Conservation (phyloP, 1,284 basidiomycete species). For the Leccinum griseonigrum region DNA sequence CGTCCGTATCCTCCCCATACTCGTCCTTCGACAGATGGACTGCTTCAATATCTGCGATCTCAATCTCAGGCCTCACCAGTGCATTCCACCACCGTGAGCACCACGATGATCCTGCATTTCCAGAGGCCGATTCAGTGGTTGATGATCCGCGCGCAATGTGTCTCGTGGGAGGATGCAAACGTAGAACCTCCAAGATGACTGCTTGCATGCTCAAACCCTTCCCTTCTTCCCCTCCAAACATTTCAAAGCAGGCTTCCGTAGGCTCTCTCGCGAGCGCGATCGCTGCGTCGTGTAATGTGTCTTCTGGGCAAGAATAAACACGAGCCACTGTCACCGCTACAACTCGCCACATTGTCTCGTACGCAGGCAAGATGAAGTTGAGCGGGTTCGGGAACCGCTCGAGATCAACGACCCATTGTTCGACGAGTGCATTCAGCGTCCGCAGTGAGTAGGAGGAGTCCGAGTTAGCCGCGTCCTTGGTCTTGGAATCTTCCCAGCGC, state of each 20-base stretch:
- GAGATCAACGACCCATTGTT: conserved; percentile 36
- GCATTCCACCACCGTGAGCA: conserved; percentile 7
- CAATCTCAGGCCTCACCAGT: conserved; percentile 9
- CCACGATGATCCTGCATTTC: background rate
- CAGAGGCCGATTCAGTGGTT: background rate
- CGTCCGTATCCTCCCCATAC: conserved; percentile 38
- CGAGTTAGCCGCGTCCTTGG: conserved; percentile 6
- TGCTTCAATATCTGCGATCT: conserved; percentile 43
- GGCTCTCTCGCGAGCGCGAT: conserved; percentile 36
- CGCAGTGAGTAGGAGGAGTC: conserved; percentile 15
- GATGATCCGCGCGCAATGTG: conserved; percentile 39
- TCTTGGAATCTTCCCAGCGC: conserved; percentile 38
- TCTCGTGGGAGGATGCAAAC: conserved; percentile 53
- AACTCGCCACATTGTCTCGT: conserved; percentile 62
- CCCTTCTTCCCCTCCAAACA: conserved; percentile 10
- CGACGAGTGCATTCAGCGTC: conserved; percentile 31
- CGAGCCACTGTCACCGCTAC: conserved; percentile 44
- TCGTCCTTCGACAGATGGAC: conserved; percentile 36
- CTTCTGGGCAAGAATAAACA: conserved; percentile 25
- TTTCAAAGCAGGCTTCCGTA: conserved; percentile 32
- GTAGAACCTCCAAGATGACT: conserved; percentile 49
- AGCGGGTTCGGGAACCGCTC: conserved; percentile 42
- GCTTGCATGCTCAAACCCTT: conserved; percentile 36
- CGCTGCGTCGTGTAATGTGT: conserved; percentile 30
- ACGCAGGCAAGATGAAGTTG: conserved; percentile 54